These are phyloP conservation scores for Botrytis fragariae DNA, from an alignment of 2,329 filamentous ascomycete species.

Conservation along the genomic window DNA sequence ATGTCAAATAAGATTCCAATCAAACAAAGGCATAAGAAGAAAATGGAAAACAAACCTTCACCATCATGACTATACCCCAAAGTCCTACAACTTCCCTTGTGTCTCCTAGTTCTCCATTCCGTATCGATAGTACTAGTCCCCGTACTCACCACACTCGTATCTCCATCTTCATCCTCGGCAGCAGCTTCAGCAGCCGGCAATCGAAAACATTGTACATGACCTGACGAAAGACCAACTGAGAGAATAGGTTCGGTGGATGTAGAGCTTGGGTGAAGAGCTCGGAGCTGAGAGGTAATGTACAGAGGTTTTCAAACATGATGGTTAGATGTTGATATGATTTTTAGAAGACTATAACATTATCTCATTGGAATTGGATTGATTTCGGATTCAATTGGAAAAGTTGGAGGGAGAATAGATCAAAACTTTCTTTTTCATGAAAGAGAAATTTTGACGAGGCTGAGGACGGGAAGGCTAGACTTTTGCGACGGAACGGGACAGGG, in stretches of 20 bases:
- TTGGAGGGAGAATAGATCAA: background rate
- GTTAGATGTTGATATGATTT: background rate
- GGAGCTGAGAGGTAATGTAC: conserved; percentile 78
- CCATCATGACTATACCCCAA: conserved; percentile 80
- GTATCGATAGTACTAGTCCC: conserved; percentile 78
- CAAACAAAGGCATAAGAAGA: background rate
- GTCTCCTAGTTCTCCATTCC: conserved; percentile 80
- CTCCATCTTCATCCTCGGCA: conserved; percentile 50
- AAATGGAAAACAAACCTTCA: conserved; percentile 52
- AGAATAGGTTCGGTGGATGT: conserved; percentile 79
- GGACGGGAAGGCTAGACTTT: conserved; percentile 3
- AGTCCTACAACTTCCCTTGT: conserved; percentile 90
- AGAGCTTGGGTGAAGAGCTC: conserved; percentile 88
- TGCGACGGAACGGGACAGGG: background rate
- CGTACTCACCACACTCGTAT: conserved; percentile 51
- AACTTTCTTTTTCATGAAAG: conserved; percentile 2
- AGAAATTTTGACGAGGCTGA: conserved; percentile 18
- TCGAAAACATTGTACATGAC: conserved; percentile 81
- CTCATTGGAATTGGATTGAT: background rate
- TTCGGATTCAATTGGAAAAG: background rate
- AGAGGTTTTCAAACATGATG: conserved; percentile 67
- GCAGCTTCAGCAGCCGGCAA: conserved; percentile 56
- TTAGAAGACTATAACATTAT: conserved; percentile 1
- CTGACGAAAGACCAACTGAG: conserved; percentile 78
- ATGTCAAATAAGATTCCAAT: background rate